phyloP scores from a whole-genome alignment of 495 filamentous ascomycete genomes.

The Penicillium canariense region DNA sequence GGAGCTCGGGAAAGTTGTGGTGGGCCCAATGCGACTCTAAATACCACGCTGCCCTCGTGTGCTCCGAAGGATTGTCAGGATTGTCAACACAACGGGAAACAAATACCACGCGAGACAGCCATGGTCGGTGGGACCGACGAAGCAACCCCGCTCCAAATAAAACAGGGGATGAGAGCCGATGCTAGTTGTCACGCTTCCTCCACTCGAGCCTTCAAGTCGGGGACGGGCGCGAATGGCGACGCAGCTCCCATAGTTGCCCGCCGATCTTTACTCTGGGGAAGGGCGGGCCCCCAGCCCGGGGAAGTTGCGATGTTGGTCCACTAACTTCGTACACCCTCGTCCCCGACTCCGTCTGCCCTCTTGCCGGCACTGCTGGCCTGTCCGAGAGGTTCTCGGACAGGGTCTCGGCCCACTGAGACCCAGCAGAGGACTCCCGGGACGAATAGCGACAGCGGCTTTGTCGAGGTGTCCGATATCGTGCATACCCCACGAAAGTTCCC shows the following conservation, averaged over 20 bases:
- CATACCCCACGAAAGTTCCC: neutral
- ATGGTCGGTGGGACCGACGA: too few relatives aligned
- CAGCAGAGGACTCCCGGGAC: neutral
- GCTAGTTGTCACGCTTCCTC: neutral
- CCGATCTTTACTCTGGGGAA: constrained; percentile 12
- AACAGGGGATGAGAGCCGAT: neutral
- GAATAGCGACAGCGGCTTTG: neutral
- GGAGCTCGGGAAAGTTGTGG: neutral
- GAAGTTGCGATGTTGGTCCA: too few relatives aligned
- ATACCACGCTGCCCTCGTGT: too few relatives aligned
- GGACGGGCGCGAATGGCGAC: constrained; percentile 1
- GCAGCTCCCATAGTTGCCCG: neutral
- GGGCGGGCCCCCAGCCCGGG: neutral
- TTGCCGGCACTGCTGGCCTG: neutral
- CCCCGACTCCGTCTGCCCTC: too few relatives aligned
- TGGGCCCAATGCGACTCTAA: neutral
- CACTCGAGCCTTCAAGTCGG: too few relatives aligned
- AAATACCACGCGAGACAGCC: neutral
- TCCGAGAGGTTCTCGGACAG: too few relatives aligned
- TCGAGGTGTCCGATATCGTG: neutral
- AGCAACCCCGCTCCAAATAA: too few relatives aligned
- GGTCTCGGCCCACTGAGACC: too few relatives aligned
- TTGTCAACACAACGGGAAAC: neutral
- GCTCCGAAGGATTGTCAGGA: neutral
- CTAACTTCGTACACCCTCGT: too few relatives aligned